These are phyloP conservation scores for Pezicula neosporulosa DNA, from an alignment of 2,329 filamentous ascomycete genomes.

Conservation along the genomic window DNA sequence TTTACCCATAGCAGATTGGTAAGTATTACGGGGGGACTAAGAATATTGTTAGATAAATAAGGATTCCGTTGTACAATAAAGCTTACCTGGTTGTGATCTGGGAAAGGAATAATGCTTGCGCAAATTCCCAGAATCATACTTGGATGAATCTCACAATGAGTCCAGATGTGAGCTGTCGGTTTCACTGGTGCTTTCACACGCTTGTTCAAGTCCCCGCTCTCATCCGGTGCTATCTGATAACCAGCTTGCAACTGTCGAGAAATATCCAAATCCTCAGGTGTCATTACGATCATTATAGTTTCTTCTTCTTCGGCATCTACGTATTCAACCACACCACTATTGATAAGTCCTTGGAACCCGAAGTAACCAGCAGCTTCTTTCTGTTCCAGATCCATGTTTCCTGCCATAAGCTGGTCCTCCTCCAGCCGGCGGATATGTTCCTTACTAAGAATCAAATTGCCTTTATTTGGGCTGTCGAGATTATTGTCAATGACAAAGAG, in stretches of 20 bases:
- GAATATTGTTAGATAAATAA: slow-evolving; percentile 28
- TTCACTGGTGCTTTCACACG: slow-evolving; percentile 88
- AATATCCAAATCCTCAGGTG: slow-evolving; percentile 85
- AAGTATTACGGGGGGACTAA: slow-evolving; percentile 95
- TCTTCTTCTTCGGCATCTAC: slow-evolving; percentile 98
- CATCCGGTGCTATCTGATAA: slow-evolving; percentile 55
- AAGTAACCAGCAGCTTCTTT: slow-evolving; percentile 58
- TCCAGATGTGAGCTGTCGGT: slow-evolving; percentile 85
- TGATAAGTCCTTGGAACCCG: slow-evolving; percentile 85
- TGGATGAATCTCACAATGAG: slow-evolving; percentile 98
- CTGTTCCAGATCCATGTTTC: slow-evolving; percentile 56
- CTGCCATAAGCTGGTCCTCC: slow-evolving; percentile 63
- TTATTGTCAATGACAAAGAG: slow-evolving; percentile 93
- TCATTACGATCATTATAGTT: slow-evolving; percentile 99
- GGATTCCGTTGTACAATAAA: slow-evolving; percentile 1
- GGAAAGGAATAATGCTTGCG: slow-evolving; percentile 98
- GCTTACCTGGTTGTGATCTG: slow-evolving; percentile 88
- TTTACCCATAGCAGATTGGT: slow-evolving; percentile 99
- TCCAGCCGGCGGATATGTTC: slow-evolving; percentile 78
- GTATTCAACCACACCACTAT: slow-evolving; percentile 87
- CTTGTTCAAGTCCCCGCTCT: slow-evolving; percentile 71
- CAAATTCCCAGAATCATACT: slow-evolving; percentile 99
- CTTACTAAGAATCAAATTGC: slow-evolving; percentile 78
- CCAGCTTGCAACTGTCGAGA: slow-evolving; percentile 69
- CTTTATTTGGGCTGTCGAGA: slow-evolving; percentile 67